phyloP scores from a whole-genome alignment of 2,329 filamentous ascomycete species.

The Zasmidium cellare region DNA sequence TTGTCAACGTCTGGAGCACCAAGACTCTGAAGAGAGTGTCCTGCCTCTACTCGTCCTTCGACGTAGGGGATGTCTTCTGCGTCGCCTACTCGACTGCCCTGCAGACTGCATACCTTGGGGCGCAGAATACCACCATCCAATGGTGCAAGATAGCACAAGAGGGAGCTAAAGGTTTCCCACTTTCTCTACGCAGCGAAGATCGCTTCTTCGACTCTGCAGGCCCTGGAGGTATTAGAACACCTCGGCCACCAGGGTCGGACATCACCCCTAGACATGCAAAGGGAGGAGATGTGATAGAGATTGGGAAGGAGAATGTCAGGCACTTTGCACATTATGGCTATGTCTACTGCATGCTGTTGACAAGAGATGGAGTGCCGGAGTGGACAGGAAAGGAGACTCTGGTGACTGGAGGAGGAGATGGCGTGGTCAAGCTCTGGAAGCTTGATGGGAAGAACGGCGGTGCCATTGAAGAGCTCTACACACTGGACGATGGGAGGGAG shows the following conservation, averaged over 20 bases:
- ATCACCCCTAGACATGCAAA: constrained; percentile 48
- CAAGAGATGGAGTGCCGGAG: constrained; percentile 69
- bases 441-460: constrained; percentile 61
- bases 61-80: constrained; percentile 94
- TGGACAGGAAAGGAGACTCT: constrained; percentile 74
- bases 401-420: constrained; percentile 89
- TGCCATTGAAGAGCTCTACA: constrained; percentile 69
- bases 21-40: constrained; percentile 73
- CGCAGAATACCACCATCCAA: constrained; percentile 91
- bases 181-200: constrained; percentile 60
- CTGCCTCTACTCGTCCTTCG: constrained; percentile 89
- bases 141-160: constrained; percentile 65
- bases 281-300: constrained; percentile 71
- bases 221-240: constrained; percentile 77
- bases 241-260: constrained; percentile 63
- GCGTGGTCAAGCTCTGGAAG: constrained; percentile 91
- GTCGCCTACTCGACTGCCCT: constrained; percentile 81
- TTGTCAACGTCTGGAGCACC: constrained; percentile 92
- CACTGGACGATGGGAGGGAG: constrained; percentile 59
- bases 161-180: constrained; percentile 51
- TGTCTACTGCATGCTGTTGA: constrained; percentile 92
- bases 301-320: constrained; percentile 74
- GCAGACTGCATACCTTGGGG: constrained; percentile 84
- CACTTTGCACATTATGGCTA: constrained; percentile 96
- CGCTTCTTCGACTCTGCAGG: constrained; percentile 91